Percentiles rank a stretch among this genome's conserved stretches.
These are phyloP conservation scores for Colletotrichum camelliae DNA, from an alignment of 2,329 filamentous ascomycete genomes.

Conservation along the genomic window DNA sequence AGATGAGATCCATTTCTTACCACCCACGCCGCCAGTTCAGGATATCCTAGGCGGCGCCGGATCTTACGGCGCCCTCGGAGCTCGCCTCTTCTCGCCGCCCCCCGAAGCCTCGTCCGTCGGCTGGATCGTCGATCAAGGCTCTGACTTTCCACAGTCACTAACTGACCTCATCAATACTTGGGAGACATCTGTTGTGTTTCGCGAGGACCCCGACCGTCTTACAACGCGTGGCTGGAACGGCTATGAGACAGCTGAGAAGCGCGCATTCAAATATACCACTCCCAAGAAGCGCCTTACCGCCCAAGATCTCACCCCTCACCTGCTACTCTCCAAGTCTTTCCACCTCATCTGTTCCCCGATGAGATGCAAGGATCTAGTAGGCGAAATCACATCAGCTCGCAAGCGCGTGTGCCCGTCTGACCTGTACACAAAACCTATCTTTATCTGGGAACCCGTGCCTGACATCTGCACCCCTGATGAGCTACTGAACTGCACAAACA, in stretches of 20 bases:
- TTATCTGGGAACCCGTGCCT: constrained; percentile 96
- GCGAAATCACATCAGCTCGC: constrained; percentile 68
- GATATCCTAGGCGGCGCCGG: constrained; percentile 90
- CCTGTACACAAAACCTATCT: constrained; percentile 64
- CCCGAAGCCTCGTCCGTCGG: constrained; percentile 72
- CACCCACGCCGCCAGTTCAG: constrained; percentile 70
- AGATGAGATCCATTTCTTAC: constrained; percentile 92
- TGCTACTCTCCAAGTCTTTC: constrained; percentile 78
- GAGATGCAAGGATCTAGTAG: constrained; percentile 78
- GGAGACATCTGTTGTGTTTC: constrained; percentile 75
- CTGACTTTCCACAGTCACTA: constrained; percentile 79
- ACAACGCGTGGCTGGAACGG: constrained; percentile 95
- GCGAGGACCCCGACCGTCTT: constrained; percentile 68
- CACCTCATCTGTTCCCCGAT: constrained; percentile 85
- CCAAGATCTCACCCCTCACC: constrained; percentile 67
- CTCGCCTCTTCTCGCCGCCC: constrained; percentile 81
- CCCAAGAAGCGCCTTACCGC: constrained; percentile 83
- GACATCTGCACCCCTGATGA: constrained; percentile 80
- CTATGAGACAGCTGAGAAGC: constrained; percentile 73
- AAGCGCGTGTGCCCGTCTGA: constrained; percentile 41
- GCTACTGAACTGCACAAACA: constrained; percentile 68
- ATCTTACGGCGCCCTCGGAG: constrained; percentile 85
- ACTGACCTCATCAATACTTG: constrained; percentile 71
- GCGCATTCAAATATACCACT: constrained; percentile 86
- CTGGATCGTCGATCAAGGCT: constrained; percentile 91